Conservation (phyloP, 805 yeast genomes). For the Torulaspora maleeae region DNA sequence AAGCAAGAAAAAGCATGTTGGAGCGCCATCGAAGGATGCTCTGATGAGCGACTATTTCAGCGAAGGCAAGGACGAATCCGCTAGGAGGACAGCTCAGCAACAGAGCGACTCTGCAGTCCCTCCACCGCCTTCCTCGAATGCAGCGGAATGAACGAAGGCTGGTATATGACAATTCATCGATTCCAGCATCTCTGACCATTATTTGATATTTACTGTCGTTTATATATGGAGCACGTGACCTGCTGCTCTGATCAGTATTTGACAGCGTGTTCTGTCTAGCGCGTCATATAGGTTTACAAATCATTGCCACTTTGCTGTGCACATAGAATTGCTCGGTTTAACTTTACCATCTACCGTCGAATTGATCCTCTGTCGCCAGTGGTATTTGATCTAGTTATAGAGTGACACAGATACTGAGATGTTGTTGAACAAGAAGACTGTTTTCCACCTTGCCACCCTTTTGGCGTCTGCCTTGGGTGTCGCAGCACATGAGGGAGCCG, state of each 20-base stretch:
- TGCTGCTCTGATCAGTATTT: constrained; percentile 1
- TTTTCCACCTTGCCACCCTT: constrained; percentile 20
- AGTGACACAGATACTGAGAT: constrained; percentile 1
- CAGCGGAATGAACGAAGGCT: background rate
- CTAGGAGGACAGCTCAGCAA: constrained; percentile 9
- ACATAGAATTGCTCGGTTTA: too few species aligned
- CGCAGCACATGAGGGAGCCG: constrained; percentile 50
- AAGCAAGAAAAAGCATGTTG: constrained; percentile 16
- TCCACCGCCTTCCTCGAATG: constrained; percentile 6
- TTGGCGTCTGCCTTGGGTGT: constrained; percentile 29
- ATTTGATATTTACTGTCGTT: background rate
- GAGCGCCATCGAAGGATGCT: constrained; percentile 9
- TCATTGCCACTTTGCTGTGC: background rate
- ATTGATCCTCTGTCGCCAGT: background rate
- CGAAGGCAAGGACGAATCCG: constrained; percentile 31
- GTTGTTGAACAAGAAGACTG: constrained; percentile 10
- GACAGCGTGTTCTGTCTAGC: constrained; percentile 14
- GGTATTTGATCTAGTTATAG: background rate
- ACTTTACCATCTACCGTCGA: background rate
- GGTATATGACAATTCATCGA: background rate
- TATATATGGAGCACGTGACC: background rate
- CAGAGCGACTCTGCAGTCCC: background rate
- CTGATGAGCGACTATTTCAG: constrained; percentile 30
- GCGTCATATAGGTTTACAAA: constrained; percentile 1
- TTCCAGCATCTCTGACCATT: background rate